Evolutionary conservation across 2,329 filamentous ascomycete genomes (phyloP).

Genomic region (Nakataea oryzae): DNA sequence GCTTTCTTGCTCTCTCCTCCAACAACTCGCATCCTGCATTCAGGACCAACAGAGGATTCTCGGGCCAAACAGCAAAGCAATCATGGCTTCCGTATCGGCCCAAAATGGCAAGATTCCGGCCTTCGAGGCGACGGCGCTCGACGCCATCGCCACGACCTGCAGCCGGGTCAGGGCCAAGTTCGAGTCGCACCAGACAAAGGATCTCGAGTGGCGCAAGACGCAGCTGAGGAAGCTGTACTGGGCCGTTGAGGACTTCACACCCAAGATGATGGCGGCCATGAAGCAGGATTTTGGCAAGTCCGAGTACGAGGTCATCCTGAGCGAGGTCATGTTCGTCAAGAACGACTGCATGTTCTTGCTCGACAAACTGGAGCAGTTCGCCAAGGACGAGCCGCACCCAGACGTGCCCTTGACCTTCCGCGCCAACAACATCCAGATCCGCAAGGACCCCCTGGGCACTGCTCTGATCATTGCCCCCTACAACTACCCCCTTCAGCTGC

Average conservation of each 20-base stretch:
- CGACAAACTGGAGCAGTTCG: constrained; percentile 70
- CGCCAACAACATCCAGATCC: constrained; percentile 62
- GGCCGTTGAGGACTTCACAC: constrained; percentile 71
- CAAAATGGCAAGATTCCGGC: constrained; percentile 23
- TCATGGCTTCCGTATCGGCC: constrained; percentile 26
- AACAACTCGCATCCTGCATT: neutral
- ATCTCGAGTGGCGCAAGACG: constrained; percentile 67
- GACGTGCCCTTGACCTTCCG: constrained; percentile 61
- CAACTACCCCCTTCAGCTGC: constrained; percentile 86
- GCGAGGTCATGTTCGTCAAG: constrained; percentile 69
- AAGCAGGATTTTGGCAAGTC: constrained; percentile 71
- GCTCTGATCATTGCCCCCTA: constrained; percentile 83
- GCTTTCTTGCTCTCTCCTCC: neutral
- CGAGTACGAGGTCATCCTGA: constrained; percentile 59
- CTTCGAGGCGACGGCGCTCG: constrained; percentile 53
- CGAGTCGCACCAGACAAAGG: constrained; percentile 68
- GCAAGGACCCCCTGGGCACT: constrained; percentile 79
- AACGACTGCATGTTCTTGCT: constrained; percentile 73
- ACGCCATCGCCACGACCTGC: constrained; percentile 53
- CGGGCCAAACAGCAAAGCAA: neutral
- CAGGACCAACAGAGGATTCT: neutral
- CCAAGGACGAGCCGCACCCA: constrained; percentile 59
- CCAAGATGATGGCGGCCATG: constrained; percentile 64
- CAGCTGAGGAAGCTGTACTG: constrained; percentile 95
- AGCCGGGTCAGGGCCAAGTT: constrained; percentile 58